Conservation (phyloP, 495 filamentous ascomycete species). For the Xylaria longipes region DNA sequence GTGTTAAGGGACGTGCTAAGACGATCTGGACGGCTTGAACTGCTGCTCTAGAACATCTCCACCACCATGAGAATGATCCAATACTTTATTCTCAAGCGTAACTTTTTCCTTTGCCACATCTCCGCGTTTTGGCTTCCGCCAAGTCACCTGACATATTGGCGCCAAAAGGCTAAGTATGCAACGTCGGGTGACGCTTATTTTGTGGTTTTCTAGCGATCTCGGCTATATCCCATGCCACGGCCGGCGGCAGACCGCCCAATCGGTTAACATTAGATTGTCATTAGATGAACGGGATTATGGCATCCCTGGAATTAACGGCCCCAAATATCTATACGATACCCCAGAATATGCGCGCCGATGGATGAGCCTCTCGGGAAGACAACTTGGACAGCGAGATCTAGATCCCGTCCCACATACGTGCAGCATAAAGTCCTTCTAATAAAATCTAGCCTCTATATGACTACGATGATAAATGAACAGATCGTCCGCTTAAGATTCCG, state of each 20-base stretch:
- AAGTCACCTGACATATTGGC: neutral
- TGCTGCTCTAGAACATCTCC: conserved; percentile 8
- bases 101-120: neutral
- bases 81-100: neutral
- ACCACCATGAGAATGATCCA: neutral
- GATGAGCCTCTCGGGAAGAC: neutral
- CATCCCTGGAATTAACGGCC: neutral
- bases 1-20: neutral
- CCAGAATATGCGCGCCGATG: neutral
- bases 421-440: neutral
- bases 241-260: conserved; percentile 11
- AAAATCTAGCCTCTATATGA: neutral
- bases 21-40: neutral
- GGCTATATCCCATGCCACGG: conserved; percentile 18
- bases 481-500: neutral
- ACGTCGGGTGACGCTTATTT: neutral
- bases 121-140: neutral
- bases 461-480: neutral
- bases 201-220: conserved; percentile 8
- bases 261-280: conserved; percentile 12
- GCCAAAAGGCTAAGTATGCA: conserved; percentile 7
- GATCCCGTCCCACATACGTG: conserved; percentile 1
- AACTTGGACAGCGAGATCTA: neutral
- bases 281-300: conserved; percentile 12
- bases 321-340: neutral